Percentiles rank a stretch among this genome's conserved stretches.
phyloP scores from a whole-genome alignment of 495 filamentous ascomycete species.

The Aspergillus heteromorphus region DNA sequence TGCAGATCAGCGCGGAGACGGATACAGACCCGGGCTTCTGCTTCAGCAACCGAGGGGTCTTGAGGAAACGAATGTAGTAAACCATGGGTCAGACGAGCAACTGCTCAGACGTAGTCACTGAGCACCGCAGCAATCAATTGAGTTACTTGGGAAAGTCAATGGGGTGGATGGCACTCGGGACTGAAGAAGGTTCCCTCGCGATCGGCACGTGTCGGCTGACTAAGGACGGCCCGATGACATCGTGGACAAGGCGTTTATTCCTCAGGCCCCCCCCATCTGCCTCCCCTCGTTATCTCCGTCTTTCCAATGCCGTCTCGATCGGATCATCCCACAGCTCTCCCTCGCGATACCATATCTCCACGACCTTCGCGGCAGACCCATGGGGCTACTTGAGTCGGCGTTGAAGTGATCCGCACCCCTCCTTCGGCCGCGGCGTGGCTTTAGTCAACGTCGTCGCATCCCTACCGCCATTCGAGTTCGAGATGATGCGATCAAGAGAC shows the following conservation, averaged over 20 bases:
- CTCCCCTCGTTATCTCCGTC: neutral
- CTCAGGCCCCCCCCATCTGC: conserved; percentile 7
- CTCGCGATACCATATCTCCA: neutral
- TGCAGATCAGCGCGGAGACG: conserved; percentile 59
- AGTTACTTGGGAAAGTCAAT: no score
- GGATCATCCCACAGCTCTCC: neutral
- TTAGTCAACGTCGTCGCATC: neutral
- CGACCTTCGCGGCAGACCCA: neutral
- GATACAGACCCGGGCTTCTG: conserved; percentile 29
- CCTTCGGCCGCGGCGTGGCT: neutral
- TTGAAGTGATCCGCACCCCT: conserved; percentile 2
- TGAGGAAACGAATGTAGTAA: conserved; percentile 73
- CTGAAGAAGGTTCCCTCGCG: neutral
- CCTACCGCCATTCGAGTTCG: conserved; percentile 13
- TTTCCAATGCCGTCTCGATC: neutral
- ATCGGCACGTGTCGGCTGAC: conserved; percentile 10
- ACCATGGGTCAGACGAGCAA: conserved; percentile 33
- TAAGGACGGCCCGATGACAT: conserved; percentile 13
- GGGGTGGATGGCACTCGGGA: neutral
- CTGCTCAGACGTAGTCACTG: neutral
- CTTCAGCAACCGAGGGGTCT: conserved; percentile 50
- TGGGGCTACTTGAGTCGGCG: conserved; percentile 9
- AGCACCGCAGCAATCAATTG: neutral
- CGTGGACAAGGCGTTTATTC: neutral
- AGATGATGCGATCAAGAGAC: conserved; percentile 67